A percentile compares a stretch with the other conserved stretches of the same genome.
These are phyloP conservation scores for Aspergillus fructus DNA, from an alignment of 2,329 filamentous ascomycete genomes.

Conservation along the genomic window DNA sequence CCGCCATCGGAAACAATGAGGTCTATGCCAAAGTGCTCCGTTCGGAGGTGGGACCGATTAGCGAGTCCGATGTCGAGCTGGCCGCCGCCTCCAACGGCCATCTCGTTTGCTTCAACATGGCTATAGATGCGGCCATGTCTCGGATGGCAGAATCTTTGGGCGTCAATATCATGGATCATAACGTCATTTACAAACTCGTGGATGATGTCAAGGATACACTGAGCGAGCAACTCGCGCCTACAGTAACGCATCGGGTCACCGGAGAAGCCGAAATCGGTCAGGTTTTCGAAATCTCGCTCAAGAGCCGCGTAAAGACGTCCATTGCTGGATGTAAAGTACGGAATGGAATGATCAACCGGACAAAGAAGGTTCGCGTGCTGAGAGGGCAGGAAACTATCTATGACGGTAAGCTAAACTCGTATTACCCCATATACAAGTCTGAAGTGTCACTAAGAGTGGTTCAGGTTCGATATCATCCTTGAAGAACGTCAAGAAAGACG, in stretches of 20 bases:
- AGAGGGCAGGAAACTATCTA: conserved; percentile 70
- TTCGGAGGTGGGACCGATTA: conserved; percentile 73
- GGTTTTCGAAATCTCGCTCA: conserved; percentile 80
- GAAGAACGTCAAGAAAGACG: conserved; percentile 91
- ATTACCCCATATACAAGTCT: neutral
- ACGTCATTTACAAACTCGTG: conserved; percentile 57
- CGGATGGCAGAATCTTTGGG: conserved; percentile 67
- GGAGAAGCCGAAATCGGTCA: conserved; percentile 86
- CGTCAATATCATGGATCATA: conserved; percentile 80
- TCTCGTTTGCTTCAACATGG: conserved; percentile 83
- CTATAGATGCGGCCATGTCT: conserved; percentile 65
- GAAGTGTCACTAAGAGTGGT: neutral
- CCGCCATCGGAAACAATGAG: conserved; percentile 80
- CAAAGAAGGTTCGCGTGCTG: conserved; percentile 68
- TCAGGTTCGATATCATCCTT: conserved; percentile 75
- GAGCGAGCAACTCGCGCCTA: conserved; percentile 66
- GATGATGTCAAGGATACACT: conserved; percentile 57
- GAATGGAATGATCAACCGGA: conserved; percentile 71
- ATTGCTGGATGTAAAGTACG: conserved; percentile 86
- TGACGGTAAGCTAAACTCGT: conserved; percentile 65
- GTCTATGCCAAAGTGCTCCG: conserved; percentile 75
- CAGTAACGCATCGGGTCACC: conserved; percentile 67
- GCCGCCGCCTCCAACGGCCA: conserved; percentile 73
- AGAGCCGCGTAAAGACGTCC: conserved; percentile 66
- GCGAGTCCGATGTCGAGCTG: conserved; percentile 85